Evolutionary conservation across 352 stramenopile genomes (phyloP), one percentile per base, ranked within the genome.

Genomic region (Aphanomyces astaci): DNA sequence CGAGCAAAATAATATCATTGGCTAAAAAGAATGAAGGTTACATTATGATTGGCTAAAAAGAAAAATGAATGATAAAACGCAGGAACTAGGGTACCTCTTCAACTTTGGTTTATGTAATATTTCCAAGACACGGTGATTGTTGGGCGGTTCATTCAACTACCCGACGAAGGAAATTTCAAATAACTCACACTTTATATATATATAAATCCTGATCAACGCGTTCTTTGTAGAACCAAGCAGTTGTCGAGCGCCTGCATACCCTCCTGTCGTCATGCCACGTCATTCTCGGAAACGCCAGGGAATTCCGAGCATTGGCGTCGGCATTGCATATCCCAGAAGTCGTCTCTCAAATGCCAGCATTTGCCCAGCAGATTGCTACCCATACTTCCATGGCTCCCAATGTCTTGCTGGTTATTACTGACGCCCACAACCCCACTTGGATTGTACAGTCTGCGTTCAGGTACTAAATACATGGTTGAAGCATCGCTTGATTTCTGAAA

Each of bases 211-310:
- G n/a, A n/a, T n/a, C n/a, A n/a, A n/a, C n/a, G n/a, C n/a, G n/a
- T n/a, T n/a, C n/a, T n/a, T n/a, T 1, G 0, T 59, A 68, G 62
- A 68, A 68, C 22, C 2, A 39, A 13, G 62, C 43, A 19, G 40
- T 68, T n/a, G 28, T 57, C n/a, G 30, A n/a, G 17, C 39, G 62
- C 0, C 62, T 68, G 5, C 11, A 31, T 4, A n/a, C 28, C 25
- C 9, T 68, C 13, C 30, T 68, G 7, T 43, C 40, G 17, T 22
- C 24, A n/a, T 24, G 13, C 15, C 40, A 68, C 25, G 17, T 68
- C 15, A 24, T 68, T 28, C 25, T 32, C 27, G 60, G 60, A 10
- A 66, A 66, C 32, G 28, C 9, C 25, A 1, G 13, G 4, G 62
- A 68, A 59, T 19, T 57, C n/a, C 30, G 30, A 17, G 62, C 62